Conservation (phyloP, 2,329 filamentous ascomycete genomes). For the Fusarium anguioides region DNA sequence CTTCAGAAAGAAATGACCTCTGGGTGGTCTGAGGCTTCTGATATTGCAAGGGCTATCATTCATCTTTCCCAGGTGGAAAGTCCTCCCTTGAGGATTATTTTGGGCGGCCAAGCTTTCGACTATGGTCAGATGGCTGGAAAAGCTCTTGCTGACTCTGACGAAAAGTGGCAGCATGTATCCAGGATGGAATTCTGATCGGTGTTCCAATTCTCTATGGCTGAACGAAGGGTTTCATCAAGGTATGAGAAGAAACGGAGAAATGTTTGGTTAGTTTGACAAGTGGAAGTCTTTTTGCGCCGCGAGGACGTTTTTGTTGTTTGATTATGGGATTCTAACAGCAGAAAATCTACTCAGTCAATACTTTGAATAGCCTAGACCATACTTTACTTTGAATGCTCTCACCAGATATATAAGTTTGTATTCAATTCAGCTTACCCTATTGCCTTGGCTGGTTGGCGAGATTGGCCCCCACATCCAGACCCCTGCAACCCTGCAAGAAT, state of each 20-base stretch:
- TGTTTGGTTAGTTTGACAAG: too few species aligned
- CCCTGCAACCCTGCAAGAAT: neutral
- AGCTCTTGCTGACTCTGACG: conserved; percentile 45
- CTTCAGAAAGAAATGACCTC: neutral
- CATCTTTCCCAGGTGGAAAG: conserved; percentile 43
- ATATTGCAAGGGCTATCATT: conserved; percentile 46
- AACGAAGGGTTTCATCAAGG: too few species aligned
- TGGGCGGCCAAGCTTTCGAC: conserved; percentile 47
- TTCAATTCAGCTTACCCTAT: neutral
- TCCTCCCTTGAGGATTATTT: conserved; percentile 48
- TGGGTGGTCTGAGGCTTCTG: conserved; percentile 28
- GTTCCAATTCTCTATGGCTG: too few species aligned
- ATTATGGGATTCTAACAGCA: too few species aligned
- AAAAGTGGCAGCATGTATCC: conserved; percentile 45
- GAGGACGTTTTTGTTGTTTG: too few species aligned
- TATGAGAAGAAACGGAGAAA: too few species aligned
- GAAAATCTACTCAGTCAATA: too few species aligned
- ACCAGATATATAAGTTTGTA: too few species aligned
- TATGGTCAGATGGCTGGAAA: conserved; percentile 35
- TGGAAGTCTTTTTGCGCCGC: too few species aligned
- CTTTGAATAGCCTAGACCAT: too few species aligned
- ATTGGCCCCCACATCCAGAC: neutral
- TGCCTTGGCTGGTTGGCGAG: neutral
- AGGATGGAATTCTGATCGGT: conserved; percentile 8
- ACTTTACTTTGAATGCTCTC: too few species aligned